Conservation (phyloP, 352 stramenopile species). For the Plasmopara viticola region DNA sequence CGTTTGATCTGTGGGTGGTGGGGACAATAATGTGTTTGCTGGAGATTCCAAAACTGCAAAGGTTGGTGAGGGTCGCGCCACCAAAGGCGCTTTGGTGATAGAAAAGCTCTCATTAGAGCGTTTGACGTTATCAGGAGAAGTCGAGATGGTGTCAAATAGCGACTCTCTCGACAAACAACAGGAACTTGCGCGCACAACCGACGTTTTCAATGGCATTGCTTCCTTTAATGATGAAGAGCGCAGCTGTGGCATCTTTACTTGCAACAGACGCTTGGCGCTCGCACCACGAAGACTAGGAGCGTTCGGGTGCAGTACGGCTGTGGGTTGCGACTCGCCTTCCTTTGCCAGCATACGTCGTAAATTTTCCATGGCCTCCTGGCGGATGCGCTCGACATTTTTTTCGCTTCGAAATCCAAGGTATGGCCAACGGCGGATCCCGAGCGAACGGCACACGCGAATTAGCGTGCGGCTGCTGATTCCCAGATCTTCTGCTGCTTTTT, state of each 20-base stretch:
- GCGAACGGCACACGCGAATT: conserved; percentile 68
- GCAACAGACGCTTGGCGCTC: conserved; percentile 65
- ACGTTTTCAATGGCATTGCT: conserved; percentile 10
- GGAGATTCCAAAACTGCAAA: conserved; percentile 11
- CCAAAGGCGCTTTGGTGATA: conserved; percentile 7
- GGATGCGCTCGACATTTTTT: conserved; percentile 75
- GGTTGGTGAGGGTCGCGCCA: conserved; percentile 1
- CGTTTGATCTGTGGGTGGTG: conserved; percentile 24
- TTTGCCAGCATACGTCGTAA: conserved; percentile 67
- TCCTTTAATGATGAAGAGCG: conserved; percentile 11
- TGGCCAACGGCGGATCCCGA: conserved; percentile 69
- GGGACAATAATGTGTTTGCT: conserved; percentile 35
- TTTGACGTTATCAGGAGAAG: conserved; percentile 26
- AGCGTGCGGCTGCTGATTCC: conserved; percentile 73
- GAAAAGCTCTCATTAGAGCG: conserved; percentile 14
- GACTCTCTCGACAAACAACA: conserved; percentile 21
- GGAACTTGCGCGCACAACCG: conserved; percentile 8
- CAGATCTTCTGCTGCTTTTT: conserved; percentile 68
- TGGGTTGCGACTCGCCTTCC: conserved; percentile 25
- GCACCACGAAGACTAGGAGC: conserved; percentile 50
- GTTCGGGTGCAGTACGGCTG: conserved; percentile 33
- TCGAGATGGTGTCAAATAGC: conserved; percentile 18
- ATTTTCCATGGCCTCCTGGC: conserved; percentile 69
- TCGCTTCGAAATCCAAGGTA: conserved; percentile 77
- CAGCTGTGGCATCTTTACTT: conserved; percentile 47